phyloP scores from a whole-genome alignment of 192 early-diverging fungal genomes.

The Gaertneriomyces semiglobifer region DNA sequence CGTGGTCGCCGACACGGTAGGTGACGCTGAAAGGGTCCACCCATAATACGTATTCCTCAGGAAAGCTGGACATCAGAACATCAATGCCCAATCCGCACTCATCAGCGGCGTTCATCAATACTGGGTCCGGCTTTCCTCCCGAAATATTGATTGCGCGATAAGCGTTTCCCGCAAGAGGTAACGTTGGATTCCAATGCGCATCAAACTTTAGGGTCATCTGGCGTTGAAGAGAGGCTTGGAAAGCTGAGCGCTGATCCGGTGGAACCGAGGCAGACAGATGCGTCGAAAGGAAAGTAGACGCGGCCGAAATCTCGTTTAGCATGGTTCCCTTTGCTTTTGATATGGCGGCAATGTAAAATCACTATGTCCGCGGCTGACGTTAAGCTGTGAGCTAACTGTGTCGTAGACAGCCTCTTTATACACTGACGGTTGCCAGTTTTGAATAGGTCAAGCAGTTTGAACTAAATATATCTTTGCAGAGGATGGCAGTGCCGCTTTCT shows the following conservation, averaged over 20 bases:
- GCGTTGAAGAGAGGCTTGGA: constrained; percentile 50
- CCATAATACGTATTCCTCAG: constrained; percentile 38
- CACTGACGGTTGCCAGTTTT: too few species aligned
- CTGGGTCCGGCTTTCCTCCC: constrained; percentile 60
- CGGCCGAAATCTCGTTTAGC: constrained; percentile 20
- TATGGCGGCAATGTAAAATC: too few species aligned
- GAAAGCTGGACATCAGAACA: constrained; percentile 15
- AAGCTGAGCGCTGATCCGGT: constrained; percentile 19
- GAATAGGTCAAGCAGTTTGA: too few species aligned
- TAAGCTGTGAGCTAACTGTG: too few species aligned
- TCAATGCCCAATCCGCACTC: constrained; percentile 2
- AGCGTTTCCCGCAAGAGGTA: constrained; percentile 65
- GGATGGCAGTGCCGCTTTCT: too few species aligned
- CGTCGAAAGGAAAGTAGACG: constrained; percentile 15
- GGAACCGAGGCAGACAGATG: constrained; percentile 17
- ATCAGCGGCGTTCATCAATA: constrained; percentile 44
- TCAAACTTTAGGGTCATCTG: constrained; percentile 56
- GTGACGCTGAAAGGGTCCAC: constrained; percentile 31
- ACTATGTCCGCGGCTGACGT: too few species aligned
- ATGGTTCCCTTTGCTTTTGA: constrained; percentile 1
- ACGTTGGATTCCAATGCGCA: constrained; percentile 69
- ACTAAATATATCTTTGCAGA: too few species aligned
- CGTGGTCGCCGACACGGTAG: constrained; percentile 31
- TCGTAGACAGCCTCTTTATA: too few species aligned
- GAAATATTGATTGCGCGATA: constrained; percentile 76